A percentile compares a stretch with the other conserved stretches of the same genome.
These are phyloP conservation scores for Gracilaria caudata DNA, from an alignment of 23 red algal genomes.

Conservation along the genomic window DNA sequence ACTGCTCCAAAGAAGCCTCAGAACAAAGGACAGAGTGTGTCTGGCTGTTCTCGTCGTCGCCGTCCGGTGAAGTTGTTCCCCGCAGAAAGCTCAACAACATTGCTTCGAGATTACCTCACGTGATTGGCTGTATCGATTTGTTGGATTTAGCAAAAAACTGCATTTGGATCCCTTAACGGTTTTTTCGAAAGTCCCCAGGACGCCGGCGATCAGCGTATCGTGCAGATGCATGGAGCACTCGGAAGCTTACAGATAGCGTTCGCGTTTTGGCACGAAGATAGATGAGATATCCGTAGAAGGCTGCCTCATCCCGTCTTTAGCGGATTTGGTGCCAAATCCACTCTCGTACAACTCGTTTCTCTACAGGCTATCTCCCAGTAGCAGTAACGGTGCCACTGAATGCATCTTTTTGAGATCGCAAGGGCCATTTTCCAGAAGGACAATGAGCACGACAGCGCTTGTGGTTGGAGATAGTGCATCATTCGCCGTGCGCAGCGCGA, in stretches of 20 bases:
- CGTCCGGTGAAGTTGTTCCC: background rate
- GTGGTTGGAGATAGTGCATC: slow-evolving; percentile 52
- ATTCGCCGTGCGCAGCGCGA: slow-evolving; percentile 40
- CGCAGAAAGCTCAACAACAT: background rate
- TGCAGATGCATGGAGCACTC: too few species aligned
- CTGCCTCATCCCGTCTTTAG: too few species aligned
- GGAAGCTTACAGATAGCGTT: too few species aligned
- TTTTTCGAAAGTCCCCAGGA: background rate
- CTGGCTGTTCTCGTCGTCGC: background rate
- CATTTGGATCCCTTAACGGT: background rate
- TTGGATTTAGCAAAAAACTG: background rate
- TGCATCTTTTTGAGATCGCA: background rate
- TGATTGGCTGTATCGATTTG: slow-evolving; percentile 17
- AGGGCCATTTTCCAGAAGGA: background rate
- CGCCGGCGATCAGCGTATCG: too few species aligned
- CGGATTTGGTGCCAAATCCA: too few species aligned
- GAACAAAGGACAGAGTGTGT: background rate
- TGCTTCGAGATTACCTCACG: slow-evolving; percentile 5
- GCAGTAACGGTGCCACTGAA: background rate
- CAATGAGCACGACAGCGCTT: slow-evolving; percentile 23
- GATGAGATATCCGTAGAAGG: too few species aligned
- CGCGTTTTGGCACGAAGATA: too few species aligned
- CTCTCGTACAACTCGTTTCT: background rate
- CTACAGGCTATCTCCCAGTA: background rate
- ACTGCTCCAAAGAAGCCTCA: background rate